Conservation (phyloP, 148 eudicot species). For the Selenicereus undatus region DNA sequence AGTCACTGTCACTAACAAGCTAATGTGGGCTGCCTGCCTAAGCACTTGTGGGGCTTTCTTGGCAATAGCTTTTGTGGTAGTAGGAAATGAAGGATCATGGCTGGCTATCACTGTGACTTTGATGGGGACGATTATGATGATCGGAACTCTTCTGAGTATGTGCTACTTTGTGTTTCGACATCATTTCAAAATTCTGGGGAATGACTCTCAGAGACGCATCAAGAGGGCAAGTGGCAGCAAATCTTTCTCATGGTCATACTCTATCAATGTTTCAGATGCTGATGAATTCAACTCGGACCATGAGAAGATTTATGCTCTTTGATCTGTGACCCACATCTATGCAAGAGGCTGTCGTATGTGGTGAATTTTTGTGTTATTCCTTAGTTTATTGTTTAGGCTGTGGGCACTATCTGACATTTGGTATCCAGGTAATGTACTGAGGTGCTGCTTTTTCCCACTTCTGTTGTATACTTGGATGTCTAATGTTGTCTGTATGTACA, state of each 20-base stretch:
- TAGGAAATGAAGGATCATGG: slow-evolving; percentile 64
- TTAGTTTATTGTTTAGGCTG: not conserved
- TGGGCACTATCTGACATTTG: not conserved
- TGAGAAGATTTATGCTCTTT: slow-evolving; percentile 75
- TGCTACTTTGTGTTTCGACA: slow-evolving; percentile 80
- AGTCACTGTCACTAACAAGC: slow-evolving; percentile 73
- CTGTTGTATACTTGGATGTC: too few relatives aligned
- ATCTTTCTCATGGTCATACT: slow-evolving; percentile 80
- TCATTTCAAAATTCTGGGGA: slow-evolving; percentile 57
- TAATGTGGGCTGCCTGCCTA: slow-evolving; percentile 93
- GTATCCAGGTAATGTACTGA: not conserved
- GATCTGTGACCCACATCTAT: slow-evolving; percentile 8
- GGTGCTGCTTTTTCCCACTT: too few relatives aligned
- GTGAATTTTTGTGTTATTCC: not conserved
- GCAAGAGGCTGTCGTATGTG: not conserved
- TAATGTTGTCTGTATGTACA: not conserved
- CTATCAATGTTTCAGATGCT: slow-evolving; percentile 57
- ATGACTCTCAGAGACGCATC: slow-evolving; percentile 73
- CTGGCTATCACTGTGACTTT: slow-evolving; percentile 61
- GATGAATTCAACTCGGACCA: slow-evolving; percentile 69
- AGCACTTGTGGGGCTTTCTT: slow-evolving; percentile 84
- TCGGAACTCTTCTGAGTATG: slow-evolving; percentile 68
- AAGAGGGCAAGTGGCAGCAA: slow-evolving; percentile 72
- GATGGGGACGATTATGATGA: slow-evolving; percentile 56
- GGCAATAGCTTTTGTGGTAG: slow-evolving; percentile 69